Conservation (phyloP, 2,329 filamentous ascomycete species). For the Alternaria sp. region DNA sequence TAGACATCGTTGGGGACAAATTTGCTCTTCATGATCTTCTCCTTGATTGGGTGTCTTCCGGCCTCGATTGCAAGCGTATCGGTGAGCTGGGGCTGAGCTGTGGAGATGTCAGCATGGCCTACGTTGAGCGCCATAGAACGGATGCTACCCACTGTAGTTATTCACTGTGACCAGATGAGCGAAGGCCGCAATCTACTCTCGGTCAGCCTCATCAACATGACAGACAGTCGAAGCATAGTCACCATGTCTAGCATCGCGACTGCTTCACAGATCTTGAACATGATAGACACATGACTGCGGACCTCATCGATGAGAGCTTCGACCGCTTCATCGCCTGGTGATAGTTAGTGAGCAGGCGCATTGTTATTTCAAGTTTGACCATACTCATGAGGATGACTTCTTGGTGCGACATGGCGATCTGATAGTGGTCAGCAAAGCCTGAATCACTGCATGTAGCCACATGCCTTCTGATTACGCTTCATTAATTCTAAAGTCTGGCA, state of each 20-base stretch:
- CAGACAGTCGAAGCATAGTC: not conserved
- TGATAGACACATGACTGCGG: conserved; percentile 70
- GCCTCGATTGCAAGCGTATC: conserved; percentile 73
- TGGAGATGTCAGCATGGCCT: conserved; percentile 8
- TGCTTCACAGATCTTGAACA: conserved; percentile 87
- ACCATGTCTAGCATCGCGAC: conserved; percentile 90
- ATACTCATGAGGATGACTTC: conserved; percentile 80
- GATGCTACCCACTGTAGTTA: conserved; percentile 58
- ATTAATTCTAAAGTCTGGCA: conserved; percentile 86
- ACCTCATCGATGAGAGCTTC: conserved; percentile 74
- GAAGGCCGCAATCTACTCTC: conserved; percentile 38
- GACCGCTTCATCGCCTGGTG: conserved; percentile 68
- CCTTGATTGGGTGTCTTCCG: conserved; percentile 79
- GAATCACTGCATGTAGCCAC: not conserved
- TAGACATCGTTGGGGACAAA: conserved; percentile 93
- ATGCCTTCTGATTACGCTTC: conserved; percentile 68
- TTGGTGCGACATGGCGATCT: conserved; percentile 79
- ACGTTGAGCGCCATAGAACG: not conserved
- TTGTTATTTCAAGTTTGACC: not conserved
- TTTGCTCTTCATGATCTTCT: conserved; percentile 70
- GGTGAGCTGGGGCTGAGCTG: conserved; percentile 70
- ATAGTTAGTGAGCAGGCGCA: conserved; percentile 1
- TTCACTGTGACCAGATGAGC: conserved; percentile 70
- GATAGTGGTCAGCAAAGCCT: conserved; percentile 36
- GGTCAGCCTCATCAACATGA: conserved; percentile 5